Evolutionary conservation across 331 rosid genomes (phyloP), one percentile per base, ranked within the genome.

Genomic region (Malus hybrid): DNA sequence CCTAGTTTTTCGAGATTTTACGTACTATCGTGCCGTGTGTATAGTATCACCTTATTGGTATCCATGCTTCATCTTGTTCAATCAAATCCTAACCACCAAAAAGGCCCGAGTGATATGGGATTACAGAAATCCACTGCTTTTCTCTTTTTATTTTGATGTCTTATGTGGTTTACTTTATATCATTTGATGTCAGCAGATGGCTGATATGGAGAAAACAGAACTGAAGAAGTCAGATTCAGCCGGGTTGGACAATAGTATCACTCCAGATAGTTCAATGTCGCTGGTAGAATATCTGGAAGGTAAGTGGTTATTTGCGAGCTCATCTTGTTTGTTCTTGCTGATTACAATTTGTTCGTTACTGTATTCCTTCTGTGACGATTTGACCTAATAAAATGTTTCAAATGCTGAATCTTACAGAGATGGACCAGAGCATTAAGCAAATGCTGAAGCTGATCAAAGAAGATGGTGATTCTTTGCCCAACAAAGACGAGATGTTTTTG

Each of bases 241-340:
- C 11, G 57, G 63, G 36, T 42, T 36, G 73, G 80, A 63, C 36
- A 71, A 57, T 10, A 12, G 5, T 42, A 33, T 14, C 10, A 20
- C 26, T 67, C 62, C 70, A 26, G 66, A 72, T 13, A 34, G 67
- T 19, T 66, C 78, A 34, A n/a, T 46, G 73, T 72, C 82, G 85
- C 79, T 86, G 48, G 78, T 80, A 7, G 77, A 75, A 48, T 80
- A 83, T 78, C 83, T 82, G 26, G 71, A 68, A 32, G 85, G 89
- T 83, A 58, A 50, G 81, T 11, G 71, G 61, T 36, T 6, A 24
- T 62, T 14, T 68, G 7, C 24, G 34, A 26, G 30, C 30, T 10
- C 32, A 2, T 28, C 34, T 68, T 1, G 57, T 34, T 58, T 68
- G 42, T 61, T 28, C 55, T n/a, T 26, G 28, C 28, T n/a, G 36